A percentile compares a stretch with the other conserved stretches of the same genome.
phyloP scores from a whole-genome alignment of 2,329 filamentous ascomycete species.

The Microcyclospora tardicrescens region DNA sequence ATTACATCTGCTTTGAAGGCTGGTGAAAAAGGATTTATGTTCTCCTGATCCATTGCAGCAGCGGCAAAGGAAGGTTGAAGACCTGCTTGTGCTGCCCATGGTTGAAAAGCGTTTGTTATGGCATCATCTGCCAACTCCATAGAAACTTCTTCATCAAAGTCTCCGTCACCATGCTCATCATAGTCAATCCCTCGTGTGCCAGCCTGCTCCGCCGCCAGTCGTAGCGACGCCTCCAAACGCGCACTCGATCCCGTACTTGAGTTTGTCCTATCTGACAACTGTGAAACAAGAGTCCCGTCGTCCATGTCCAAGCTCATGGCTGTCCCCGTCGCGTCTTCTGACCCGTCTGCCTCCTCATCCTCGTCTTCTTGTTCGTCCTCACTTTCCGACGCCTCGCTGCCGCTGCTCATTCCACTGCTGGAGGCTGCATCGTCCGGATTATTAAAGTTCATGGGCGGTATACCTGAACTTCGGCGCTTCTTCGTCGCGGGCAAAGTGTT shows the following conservation, averaged over 20 bases:
- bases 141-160: conserved; percentile 36
- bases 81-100: conserved; percentile 41
- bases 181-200: conserved; percentile 55
- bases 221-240: conserved; percentile 63
- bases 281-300: conserved; percentile 34
- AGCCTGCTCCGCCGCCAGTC: conserved; percentile 61
- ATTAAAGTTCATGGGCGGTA: conserved; percentile 51
- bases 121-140: conserved; percentile 49
- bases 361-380: conserved; percentile 44
- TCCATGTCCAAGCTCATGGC: conserved; percentile 63
- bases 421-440: conserved; percentile 54
- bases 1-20: conserved; percentile 25
- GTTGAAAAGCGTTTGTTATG: conserved; percentile 58
- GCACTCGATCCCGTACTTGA: conserved; percentile 54
- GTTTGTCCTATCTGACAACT: conserved; percentile 16
- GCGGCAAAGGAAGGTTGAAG: conserved; percentile 4
- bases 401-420: conserved; percentile 64
- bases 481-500: conserved; percentile 52
- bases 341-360: conserved; percentile 37
- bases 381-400: conserved; percentile 27
- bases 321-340: conserved; percentile 56
- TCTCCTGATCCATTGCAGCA: conserved; percentile 34
- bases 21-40: conserved; percentile 36
- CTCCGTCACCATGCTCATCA: conserved; percentile 35
- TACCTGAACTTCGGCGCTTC: conserved; percentile 53